Conservation (phyloP, 2,329 filamentous ascomycete species). For the Botrytis hyacinthi region DNA sequence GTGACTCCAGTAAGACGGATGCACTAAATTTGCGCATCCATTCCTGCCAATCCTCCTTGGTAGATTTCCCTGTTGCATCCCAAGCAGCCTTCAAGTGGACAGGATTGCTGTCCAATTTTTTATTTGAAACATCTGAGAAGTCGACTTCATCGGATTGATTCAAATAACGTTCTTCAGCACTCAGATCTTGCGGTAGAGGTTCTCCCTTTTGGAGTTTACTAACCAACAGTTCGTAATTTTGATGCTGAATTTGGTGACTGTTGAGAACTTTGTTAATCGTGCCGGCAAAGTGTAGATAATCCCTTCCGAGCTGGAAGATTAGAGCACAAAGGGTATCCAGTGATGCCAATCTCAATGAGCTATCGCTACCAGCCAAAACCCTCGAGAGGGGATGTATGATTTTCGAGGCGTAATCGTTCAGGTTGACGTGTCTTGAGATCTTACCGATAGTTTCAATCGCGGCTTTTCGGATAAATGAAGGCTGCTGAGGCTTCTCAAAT, state of each 20-base stretch:
- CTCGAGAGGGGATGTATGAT: slow-evolving; percentile 93
- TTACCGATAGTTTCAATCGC: slow-evolving; percentile 95
- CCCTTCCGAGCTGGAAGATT: slow-evolving; percentile 92
- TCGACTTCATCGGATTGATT: slow-evolving; percentile 76
- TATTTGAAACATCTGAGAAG: slow-evolving; percentile 80
- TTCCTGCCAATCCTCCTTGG: slow-evolving; percentile 98
- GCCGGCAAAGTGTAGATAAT: slow-evolving; percentile 91
- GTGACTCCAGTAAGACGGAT: slow-evolving; percentile 89
- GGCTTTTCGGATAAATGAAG: slow-evolving; percentile 73
- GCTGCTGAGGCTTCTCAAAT: slow-evolving; percentile 86
- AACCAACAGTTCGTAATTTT: slow-evolving; percentile 89
- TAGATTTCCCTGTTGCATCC: slow-evolving; percentile 96
- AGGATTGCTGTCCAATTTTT: slow-evolving; percentile 96
- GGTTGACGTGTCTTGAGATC: slow-evolving; percentile 91
- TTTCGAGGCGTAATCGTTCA: slow-evolving; percentile 93
- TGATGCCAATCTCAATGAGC: slow-evolving; percentile 72
- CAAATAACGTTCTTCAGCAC: slow-evolving; percentile 76
- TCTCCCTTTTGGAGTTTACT: slow-evolving; percentile 94
- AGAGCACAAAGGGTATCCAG: slow-evolving; percentile 92
- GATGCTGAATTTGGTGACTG: slow-evolving; percentile 77
- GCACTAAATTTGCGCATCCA: slow-evolving; percentile 98
- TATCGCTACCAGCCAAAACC: slow-evolving; percentile 72
- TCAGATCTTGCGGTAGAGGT: slow-evolving; percentile 90
- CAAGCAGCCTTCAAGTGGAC: slow-evolving; percentile 96
- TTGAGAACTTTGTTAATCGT: slow-evolving; percentile 87